These are phyloP conservation scores for Echeveria elegans DNA, from an alignment of 164 flowering plant species.

Conservation along the genomic window DNA sequence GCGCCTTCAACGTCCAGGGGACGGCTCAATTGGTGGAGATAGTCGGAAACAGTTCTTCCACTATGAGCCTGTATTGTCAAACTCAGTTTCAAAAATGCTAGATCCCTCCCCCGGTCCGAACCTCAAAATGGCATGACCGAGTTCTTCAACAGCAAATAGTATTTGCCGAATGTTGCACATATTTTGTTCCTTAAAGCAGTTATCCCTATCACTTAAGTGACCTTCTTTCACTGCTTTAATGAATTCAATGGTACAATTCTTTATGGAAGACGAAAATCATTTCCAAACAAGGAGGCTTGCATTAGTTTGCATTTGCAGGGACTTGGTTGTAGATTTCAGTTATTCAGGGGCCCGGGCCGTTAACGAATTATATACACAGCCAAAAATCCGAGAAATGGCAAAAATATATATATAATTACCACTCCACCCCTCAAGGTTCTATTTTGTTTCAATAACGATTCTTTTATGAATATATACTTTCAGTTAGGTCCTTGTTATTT, in stretches of 20 bases:
- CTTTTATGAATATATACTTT: not conserved
- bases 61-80: no score
- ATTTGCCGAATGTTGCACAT: no score
- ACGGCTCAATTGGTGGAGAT: constrained; percentile 45
- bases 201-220: no score
- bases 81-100: no score
- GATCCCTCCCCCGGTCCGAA: no score
- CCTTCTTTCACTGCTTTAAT: no score
- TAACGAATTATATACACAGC: not conserved
- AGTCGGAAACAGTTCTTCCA: not conserved
- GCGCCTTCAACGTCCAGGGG: constrained; percentile 75
- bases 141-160: no score
- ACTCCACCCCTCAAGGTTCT: not conserved
- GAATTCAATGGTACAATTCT: no score
- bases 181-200: no score
- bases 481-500: not conserved
- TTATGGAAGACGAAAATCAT: no score
- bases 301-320: not conserved
- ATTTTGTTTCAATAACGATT: not conserved
- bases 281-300: no score
- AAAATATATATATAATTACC: not conserved
- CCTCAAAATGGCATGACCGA: no score
- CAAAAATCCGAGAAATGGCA: not conserved
- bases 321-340: not conserved
- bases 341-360: not conserved